Conservation (phyloP, 768 basidiomycete genomes). For the Tulasnella sp. region DNA sequence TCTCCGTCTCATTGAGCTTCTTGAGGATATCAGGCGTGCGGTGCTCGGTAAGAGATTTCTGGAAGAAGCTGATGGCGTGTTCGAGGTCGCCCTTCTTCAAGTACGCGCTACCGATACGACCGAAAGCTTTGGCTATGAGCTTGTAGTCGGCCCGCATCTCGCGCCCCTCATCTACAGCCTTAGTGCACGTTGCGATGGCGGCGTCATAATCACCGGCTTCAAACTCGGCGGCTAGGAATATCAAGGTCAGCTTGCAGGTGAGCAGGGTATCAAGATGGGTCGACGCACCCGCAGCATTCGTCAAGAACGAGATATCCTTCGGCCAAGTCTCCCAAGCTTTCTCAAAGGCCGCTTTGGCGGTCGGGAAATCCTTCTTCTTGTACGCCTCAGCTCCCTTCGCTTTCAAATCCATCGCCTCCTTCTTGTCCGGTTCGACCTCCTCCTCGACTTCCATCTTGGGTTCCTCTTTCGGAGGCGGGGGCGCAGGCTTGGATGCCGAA, state of each 20-base stretch:
- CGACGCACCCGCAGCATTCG: constrained; percentile 69
- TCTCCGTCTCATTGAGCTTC: constrained; percentile 79
- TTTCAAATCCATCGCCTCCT: constrained; percentile 70
- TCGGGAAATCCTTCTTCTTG: constrained; percentile 72
- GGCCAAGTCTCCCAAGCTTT: constrained; percentile 91
- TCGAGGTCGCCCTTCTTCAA: constrained; percentile 62
- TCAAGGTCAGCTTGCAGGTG: not conserved
- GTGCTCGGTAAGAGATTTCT: constrained; percentile 92
- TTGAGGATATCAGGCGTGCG: constrained; percentile 86
- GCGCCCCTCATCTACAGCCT: constrained; percentile 94
- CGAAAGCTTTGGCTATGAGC: constrained; percentile 86
- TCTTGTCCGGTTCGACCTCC: constrained; percentile 63
- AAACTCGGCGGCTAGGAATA: constrained; percentile 65
- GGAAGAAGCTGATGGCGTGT: constrained; percentile 79
- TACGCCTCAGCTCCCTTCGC: constrained; percentile 68
- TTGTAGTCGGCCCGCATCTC: constrained; percentile 90
- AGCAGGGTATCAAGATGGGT: not conserved
- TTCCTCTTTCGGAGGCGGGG: constrained; percentile 40
- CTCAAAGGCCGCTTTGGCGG: constrained; percentile 62
- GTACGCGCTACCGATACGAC: constrained; percentile 79
- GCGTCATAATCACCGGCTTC: constrained; percentile 89
- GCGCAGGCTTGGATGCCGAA: constrained; percentile 30
- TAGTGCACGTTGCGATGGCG: constrained; percentile 82
- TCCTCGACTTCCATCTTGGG: constrained; percentile 41
- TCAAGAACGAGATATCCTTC: constrained; percentile 87